Percentiles rank a stretch among this genome's conserved stretches.
Conservation (phyloP, 139 green algal genomes). For the Desmodesmus armatus region DNA sequence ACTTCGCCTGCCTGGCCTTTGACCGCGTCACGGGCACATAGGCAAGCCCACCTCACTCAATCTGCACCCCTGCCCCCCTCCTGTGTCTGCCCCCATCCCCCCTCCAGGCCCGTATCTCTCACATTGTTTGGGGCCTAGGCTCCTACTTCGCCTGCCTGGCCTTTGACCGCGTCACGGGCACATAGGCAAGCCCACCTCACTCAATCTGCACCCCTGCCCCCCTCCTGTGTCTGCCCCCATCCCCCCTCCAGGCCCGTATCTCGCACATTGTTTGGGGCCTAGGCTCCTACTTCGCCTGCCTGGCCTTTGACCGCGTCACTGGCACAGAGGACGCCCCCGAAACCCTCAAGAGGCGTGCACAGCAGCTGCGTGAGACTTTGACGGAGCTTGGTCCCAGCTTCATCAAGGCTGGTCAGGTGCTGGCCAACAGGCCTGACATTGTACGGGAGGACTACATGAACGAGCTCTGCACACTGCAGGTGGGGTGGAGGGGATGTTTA, state of each 20-base stretch:
- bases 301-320: constrained; percentile 61
- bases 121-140: constrained; percentile 64
- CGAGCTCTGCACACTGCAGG: constrained; percentile 94
- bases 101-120: neutral
- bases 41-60: too few relatives aligned
- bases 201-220: too few relatives aligned
- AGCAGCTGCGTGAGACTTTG: constrained; percentile 89
- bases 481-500: neutral
- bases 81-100: neutral
- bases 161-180: constrained; percentile 54
- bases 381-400: constrained; percentile 94
- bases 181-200: too few relatives aligned
- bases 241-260: neutral
- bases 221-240: neutral
- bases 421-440: constrained; percentile 98
- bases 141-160: constrained; percentile 61
- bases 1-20: constrained; percentile 56
- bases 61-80: too few relatives aligned
- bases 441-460: constrained; percentile 99
- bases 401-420: constrained; percentile 98
- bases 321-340: constrained; percentile 53
- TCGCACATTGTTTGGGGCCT: constrained; percentile 60
- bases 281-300: constrained; percentile 61
- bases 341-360: constrained; percentile 75
- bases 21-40: constrained; percentile 59